A percentile compares a stretch with the other conserved stretches of the same genome.
Conservation (phyloP, 495 filamentous ascomycete genomes). For the Diplogelasinospora grovesii region DNA sequence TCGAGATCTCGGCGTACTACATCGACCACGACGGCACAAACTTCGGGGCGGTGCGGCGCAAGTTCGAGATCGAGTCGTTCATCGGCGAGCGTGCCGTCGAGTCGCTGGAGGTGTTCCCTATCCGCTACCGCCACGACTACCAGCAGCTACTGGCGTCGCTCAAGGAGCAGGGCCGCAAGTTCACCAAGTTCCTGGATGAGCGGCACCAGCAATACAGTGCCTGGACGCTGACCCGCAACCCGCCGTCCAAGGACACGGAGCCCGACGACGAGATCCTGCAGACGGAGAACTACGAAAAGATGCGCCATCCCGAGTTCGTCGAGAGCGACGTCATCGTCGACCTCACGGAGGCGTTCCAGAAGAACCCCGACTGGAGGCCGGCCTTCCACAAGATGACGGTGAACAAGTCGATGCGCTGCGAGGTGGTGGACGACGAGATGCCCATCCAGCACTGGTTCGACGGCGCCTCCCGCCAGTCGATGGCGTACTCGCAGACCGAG, state of each 20-base stretch:
- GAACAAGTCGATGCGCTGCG: too few relatives aligned
- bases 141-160: conserved; percentile 19
- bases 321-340: conserved; percentile 48
- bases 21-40: conserved; percentile 55
- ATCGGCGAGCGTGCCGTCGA: conserved; percentile 50
- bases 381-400: conserved; percentile 17
- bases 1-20: conserved; percentile 23
- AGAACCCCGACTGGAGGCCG: conserved; percentile 24
- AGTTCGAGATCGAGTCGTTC: conserved; percentile 42
- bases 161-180: conserved; percentile 16
- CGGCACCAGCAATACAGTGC: conserved; percentile 41
- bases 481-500: too few relatives aligned
- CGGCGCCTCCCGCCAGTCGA: too few relatives aligned
- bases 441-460: not conserved
- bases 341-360: conserved; percentile 37
- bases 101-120: conserved; percentile 48
- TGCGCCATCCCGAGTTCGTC: conserved; percentile 15
- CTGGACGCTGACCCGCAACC: conserved; percentile 31
- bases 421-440: not conserved
- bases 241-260: conserved; percentile 11
- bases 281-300: too few relatives aligned
- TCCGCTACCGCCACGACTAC: conserved; percentile 33
- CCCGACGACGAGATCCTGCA: not conserved
- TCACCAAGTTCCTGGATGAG: conserved; percentile 37
- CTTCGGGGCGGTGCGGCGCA: conserved; percentile 42